Conservation (phyloP, 1,284 basidiomycete species). For the Paramarasmius palmivorus region DNA sequence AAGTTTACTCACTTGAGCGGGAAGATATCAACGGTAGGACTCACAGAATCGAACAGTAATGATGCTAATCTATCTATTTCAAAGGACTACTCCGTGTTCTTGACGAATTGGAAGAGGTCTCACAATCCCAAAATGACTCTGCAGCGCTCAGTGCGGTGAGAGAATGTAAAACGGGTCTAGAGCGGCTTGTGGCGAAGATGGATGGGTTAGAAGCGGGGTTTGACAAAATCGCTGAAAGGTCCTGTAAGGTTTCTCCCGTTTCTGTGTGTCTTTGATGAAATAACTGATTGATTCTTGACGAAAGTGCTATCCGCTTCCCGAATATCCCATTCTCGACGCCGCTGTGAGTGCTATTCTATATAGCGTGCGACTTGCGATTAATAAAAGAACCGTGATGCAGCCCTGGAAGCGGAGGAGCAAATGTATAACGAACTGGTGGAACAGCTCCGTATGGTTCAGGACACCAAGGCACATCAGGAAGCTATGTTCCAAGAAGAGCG, state of each 20-base stretch:
- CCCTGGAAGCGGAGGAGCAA: conserved; percentile 67
- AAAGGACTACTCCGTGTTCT: conserved; percentile 64
- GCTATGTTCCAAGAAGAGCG: conserved; percentile 55
- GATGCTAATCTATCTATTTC: conserved; percentile 8
- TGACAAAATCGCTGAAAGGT: conserved; percentile 78
- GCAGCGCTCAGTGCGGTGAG: conserved; percentile 55
- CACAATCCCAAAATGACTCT: conserved; percentile 42
- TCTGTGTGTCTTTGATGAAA: conserved; percentile 4
- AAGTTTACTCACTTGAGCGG: conserved; percentile 64
- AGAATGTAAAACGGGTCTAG: conserved; percentile 60
- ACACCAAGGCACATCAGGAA: conserved; percentile 55
- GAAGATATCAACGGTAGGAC: conserved; percentile 71
- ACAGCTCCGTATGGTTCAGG: conserved; percentile 57
- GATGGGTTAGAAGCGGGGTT: conserved; percentile 75
- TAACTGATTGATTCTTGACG: conserved; percentile 7
- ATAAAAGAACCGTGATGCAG: conserved; percentile 34
- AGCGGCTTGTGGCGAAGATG: conserved; percentile 73
- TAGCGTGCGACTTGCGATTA: conserved; percentile 8
- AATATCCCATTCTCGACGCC: conserved; percentile 61
- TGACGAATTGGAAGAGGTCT: conserved; percentile 63
- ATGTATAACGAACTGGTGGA: conserved; percentile 69
- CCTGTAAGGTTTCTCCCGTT: conserved; percentile 57
- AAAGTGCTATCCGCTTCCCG: conserved; percentile 75
- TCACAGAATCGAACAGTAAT: neutral
- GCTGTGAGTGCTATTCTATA: conserved; percentile 49